Evolutionary conservation across 192 early-diverging fungal genomes (phyloP).

Genomic region (Coemansia sp.): DNA sequence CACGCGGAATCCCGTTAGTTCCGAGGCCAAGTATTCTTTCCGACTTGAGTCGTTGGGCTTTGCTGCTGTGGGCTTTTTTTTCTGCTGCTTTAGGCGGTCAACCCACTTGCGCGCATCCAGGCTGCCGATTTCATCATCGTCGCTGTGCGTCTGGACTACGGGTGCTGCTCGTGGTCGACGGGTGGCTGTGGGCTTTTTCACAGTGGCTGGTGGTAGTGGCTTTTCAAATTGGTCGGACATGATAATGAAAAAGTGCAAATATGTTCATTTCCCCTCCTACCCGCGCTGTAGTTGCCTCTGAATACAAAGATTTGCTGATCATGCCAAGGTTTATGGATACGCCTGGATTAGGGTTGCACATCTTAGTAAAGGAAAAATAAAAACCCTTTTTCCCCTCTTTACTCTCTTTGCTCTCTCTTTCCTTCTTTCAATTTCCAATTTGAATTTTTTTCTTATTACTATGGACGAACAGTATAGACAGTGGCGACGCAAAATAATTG

Average conservation of each 20-base stretch:
- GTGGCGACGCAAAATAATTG: constrained; percentile 24
- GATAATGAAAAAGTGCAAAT: neutral
- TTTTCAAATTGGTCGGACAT: neutral
- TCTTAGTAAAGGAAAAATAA: neutral
- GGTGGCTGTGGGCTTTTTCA: neutral
- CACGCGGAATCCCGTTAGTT: constrained; percentile 74
- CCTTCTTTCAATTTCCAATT: neutral
- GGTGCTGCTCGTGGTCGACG: constrained; percentile 26
- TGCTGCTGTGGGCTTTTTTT: constrained; percentile 40
- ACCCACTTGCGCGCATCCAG: constrained; percentile 70
- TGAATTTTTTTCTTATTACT: neutral
- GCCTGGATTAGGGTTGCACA: constrained; percentile 11
- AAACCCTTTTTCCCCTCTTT: neutral
- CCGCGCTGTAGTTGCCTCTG: neutral
- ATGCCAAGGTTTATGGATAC: neutral
- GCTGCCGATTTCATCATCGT: constrained; percentile 53
- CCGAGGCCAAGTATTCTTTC: constrained; percentile 25
- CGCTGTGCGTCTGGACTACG: constrained; percentile 58
- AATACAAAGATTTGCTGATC: neutral
- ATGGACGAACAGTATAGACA: constrained; percentile 48
- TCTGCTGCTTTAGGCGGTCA: constrained; percentile 56
- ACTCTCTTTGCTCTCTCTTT: neutral
- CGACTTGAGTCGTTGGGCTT: neutral
- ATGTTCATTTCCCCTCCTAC: neutral
- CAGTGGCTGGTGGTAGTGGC: neutral